These are phyloP conservation scores for Populus tremula DNA, from an alignment of 345 rosid species.

Conservation along the genomic window DNA sequence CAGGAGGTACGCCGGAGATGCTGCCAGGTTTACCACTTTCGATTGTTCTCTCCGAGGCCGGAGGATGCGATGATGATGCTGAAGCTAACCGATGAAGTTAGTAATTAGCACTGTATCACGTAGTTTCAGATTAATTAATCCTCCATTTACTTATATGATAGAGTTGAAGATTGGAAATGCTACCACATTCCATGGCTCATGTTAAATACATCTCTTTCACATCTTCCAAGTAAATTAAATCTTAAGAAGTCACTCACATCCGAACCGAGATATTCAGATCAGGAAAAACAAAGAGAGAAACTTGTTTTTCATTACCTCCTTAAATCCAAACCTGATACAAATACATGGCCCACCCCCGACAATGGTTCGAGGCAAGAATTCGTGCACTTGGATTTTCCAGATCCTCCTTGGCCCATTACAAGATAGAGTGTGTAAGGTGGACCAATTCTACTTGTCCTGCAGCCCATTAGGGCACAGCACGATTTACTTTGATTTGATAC, in stretches of 20 bases:
- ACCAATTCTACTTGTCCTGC: neutral
- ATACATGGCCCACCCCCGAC: neutral
- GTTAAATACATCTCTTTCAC: too few relatives aligned
- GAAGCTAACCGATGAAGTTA: too few relatives aligned
- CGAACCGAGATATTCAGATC: too few relatives aligned
- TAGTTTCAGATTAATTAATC: neutral
- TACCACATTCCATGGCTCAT: too few relatives aligned
- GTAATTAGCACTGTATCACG: neutral
- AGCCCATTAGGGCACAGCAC: neutral
- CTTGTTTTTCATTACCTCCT: too few relatives aligned
- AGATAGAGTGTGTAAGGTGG: neutral
- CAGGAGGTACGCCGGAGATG: neutral
- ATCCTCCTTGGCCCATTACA: neutral
- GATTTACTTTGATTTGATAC: neutral
- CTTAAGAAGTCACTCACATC: too few relatives aligned
- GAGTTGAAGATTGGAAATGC: too few relatives aligned
- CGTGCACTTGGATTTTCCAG: conserved; percentile 1
- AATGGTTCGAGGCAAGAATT: neutral
- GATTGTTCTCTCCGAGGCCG: neutral
- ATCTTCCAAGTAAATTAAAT: too few relatives aligned
- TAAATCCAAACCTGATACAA: too few relatives aligned
- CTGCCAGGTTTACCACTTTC: neutral
- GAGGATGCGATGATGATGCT: neutral
- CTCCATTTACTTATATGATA: neutral
- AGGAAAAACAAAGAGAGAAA: too few relatives aligned